Percentiles rank a stretch among this genome's conserved stretches.
These are phyloP conservation scores for Globisporangium radiosum DNA, from an alignment of 352 stramenopile species.

Conservation along the genomic window DNA sequence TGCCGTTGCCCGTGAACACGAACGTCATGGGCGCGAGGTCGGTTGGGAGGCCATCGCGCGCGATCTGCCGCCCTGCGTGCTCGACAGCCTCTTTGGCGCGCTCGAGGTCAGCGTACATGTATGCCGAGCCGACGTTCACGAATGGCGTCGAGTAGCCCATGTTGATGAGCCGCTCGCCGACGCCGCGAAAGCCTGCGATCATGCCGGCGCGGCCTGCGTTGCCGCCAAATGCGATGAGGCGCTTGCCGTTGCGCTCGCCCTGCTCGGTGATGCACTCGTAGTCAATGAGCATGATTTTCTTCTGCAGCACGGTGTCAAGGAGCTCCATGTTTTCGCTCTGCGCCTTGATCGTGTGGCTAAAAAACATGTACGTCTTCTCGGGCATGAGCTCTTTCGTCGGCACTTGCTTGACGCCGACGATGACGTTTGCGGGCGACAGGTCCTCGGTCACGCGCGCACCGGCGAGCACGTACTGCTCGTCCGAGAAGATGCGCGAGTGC, in stretches of 20 bases:
- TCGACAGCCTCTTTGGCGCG: constrained; percentile 82
- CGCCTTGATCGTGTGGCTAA: constrained; percentile 96
- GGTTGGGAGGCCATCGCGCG: constrained; percentile 63
- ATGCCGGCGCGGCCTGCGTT: constrained; percentile 94
- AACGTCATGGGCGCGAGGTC: constrained; percentile 85
- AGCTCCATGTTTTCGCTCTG: constrained; percentile 95
- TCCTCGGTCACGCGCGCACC: constrained; percentile 89
- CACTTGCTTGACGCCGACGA: constrained; percentile 95
- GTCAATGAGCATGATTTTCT: constrained; percentile 92
- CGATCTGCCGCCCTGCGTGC: constrained; percentile 79
- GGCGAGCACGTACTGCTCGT: constrained; percentile 87
- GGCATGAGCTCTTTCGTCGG: constrained; percentile 70
- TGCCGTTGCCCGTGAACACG: constrained; percentile 92
- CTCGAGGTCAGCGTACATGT: constrained; percentile 92
- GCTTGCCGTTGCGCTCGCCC: constrained; percentile 64
- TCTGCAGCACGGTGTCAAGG: constrained; percentile 88
- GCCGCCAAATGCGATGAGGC: constrained; percentile 92
- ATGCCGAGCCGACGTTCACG: constrained; percentile 89
- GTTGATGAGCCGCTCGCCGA: constrained; percentile 91
- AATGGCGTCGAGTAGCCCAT: constrained; percentile 92
- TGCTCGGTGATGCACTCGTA: constrained; percentile 94
- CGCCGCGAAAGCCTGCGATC: constrained; percentile 90
- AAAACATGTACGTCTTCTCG: constrained; percentile 96
- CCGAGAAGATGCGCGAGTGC: constrained; percentile 89
- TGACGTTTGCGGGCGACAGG: constrained; percentile 81